Evolutionary conservation across 225 moss, liverwort and hornwort genomes (phyloP).

Genomic region (Marchantia polymorpha): DNA sequence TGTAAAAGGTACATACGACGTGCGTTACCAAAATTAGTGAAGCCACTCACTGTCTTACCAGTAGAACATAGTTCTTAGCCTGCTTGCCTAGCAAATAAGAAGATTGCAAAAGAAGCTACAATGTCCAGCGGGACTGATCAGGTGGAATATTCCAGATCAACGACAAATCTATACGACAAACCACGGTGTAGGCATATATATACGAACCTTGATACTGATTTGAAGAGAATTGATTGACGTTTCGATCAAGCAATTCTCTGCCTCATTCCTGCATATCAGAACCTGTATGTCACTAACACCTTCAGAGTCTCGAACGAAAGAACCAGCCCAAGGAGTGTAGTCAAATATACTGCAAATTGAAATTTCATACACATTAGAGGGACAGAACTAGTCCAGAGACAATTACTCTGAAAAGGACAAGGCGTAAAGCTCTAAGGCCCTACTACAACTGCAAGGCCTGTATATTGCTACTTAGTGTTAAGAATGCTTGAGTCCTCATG

Average conservation of each 20-base stretch:
- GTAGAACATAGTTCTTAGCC: no score
- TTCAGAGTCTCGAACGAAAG: constrained; percentile 3
- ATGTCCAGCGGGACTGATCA: neutral
- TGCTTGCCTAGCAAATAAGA: no score
- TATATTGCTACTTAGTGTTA: neutral
- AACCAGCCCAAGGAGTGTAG: neutral
- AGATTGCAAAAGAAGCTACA: no score
- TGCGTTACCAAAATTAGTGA: no score
- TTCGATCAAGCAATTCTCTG: constrained; percentile 98
- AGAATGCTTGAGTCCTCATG: no score
- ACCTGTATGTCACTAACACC: constrained; percentile 49
- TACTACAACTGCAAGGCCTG: neutral
- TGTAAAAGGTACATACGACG: no score
- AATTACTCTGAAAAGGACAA: neutral
- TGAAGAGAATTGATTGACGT: constrained; percentile 88
- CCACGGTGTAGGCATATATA: neutral
- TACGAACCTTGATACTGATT: constrained; percentile 84
- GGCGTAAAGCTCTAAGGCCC: neutral
- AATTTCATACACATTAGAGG: no score
- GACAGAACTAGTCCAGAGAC: neutral
- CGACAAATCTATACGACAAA: neutral
- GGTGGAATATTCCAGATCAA: neutral
- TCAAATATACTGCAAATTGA: no score
- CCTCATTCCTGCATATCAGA: constrained; percentile 96
- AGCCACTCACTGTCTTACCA: no score